Conservation (phyloP, 2,329 filamentous ascomycete genomes). For the Onygenales sp. region DNA sequence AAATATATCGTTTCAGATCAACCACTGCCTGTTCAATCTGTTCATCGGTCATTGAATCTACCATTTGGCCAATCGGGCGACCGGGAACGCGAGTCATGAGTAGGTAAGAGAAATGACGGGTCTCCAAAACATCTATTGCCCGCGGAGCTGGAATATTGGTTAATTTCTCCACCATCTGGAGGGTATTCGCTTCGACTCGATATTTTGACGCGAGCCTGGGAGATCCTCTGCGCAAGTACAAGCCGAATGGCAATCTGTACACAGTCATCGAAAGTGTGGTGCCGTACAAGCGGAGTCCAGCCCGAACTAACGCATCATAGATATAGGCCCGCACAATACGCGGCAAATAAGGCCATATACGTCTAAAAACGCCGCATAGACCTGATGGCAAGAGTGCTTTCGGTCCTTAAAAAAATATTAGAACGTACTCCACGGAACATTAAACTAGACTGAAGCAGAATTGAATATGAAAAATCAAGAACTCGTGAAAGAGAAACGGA, state of each 20-base stretch:
- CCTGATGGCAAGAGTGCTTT: not conserved
- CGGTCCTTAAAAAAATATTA: not conserved
- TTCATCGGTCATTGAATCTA: constrained; percentile 10
- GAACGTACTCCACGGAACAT: not conserved
- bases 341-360: constrained; percentile 1
- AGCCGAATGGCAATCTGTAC: constrained; percentile 10
- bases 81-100: constrained; percentile 12
- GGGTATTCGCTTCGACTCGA: constrained; percentile 6
- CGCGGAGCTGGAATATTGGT: constrained; percentile 8
- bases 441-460: not conserved
- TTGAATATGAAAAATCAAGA: not conserved
- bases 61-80: constrained; percentile 7
- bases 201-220: constrained; percentile 3
- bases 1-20: constrained; percentile 8
- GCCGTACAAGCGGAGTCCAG: constrained; percentile 7
- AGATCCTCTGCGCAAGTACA: constrained; percentile 10
- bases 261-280: constrained; percentile 8
- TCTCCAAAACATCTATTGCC: constrained; percentile 7
- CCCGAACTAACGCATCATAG: constrained; percentile 5
- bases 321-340: constrained; percentile 1
- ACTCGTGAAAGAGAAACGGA: not conserved
- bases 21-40: constrained; percentile 7
- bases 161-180: constrained; percentile 7
- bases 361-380: not conserved
- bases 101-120: constrained; percentile 5